These are phyloP conservation scores for Penicillium corylophilum DNA, from an alignment of 2,329 filamentous ascomycete species.

Conservation along the genomic window DNA sequence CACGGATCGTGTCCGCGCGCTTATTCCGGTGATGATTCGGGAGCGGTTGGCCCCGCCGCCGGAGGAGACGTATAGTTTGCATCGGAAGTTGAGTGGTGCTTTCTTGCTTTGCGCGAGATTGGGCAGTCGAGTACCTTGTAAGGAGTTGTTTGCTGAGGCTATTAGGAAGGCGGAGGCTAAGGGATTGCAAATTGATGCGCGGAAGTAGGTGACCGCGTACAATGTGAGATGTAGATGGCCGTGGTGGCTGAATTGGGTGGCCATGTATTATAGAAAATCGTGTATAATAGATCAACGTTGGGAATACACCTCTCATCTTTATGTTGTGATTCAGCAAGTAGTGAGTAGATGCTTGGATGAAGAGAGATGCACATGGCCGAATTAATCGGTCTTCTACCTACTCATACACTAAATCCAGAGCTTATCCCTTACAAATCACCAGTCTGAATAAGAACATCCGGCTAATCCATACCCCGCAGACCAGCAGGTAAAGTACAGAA, in stretches of 20 bases:
- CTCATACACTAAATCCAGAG: neutral
- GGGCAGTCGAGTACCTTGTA: conserved; percentile 77
- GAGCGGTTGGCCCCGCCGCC: conserved; percentile 88
- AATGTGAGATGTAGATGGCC: neutral
- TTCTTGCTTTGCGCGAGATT: conserved; percentile 87
- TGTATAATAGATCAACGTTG: neutral
- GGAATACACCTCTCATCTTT: neutral
- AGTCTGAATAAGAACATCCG: no score
- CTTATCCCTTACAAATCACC: no score
- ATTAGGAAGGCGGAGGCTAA: conserved; percentile 28
- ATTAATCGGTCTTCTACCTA: neutral
- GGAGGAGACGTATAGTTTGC: conserved; percentile 94
- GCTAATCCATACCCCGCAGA: neutral
- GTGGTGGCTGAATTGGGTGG: neutral
- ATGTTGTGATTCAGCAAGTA: no score
- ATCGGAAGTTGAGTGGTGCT: conserved; percentile 91
- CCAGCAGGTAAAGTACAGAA: neutral
- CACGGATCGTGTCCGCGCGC: conserved; percentile 80
- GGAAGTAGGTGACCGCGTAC: neutral
- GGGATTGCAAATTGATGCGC: conserved; percentile 14
- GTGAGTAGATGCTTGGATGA: no score
- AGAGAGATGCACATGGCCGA: neutral
- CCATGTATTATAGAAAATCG: conserved; percentile 2
- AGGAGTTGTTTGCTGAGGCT: conserved; percentile 66
- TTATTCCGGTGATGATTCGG: conserved; percentile 90